Percentiles rank a stretch among this genome's conserved stretches.
Evolutionary conservation across 345 rosid species (phyloP).

Genomic region (Citrus hindsii): DNA sequence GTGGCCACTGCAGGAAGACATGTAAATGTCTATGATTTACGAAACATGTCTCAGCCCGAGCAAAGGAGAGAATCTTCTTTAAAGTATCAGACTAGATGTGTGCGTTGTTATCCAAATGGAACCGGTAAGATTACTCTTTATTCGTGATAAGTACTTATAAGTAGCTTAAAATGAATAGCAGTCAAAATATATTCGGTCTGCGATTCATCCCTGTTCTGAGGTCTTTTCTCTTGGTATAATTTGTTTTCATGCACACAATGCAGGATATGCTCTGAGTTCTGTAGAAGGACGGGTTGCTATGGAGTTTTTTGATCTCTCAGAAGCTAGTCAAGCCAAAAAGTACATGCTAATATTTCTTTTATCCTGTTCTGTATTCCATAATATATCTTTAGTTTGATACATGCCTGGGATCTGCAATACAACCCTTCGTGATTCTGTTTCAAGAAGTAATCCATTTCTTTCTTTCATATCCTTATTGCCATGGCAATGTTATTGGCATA

Average conservation of each 20-base stretch:
- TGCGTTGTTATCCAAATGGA: constrained; percentile 92
- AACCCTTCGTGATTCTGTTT: background rate
- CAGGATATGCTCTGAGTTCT: constrained; percentile 98
- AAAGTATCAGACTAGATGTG: constrained; percentile 94
- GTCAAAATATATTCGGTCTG: background rate
- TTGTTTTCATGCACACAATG: constrained; percentile 18
- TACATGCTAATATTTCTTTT: constrained; percentile 22
- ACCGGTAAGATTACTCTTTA: constrained; percentile 45
- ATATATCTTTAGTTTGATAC: background rate
- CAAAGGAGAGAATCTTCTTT: constrained; percentile 91
- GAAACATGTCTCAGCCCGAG: constrained; percentile 97
- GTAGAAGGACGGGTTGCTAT: constrained; percentile 98
- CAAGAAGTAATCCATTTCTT: background rate
- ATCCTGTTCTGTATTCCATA: background rate
- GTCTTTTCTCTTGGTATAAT: background rate
- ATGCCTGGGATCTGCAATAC: background rate
- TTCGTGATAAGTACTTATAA: background rate
- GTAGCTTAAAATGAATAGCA: background rate
- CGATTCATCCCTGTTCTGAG: background rate
- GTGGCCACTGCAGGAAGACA: constrained; percentile 98
- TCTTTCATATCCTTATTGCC: background rate
- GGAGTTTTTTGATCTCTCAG: constrained; percentile 95
- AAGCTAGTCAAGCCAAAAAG: constrained; percentile 95
- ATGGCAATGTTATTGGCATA: background rate
- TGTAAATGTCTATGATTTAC: constrained; percentile 85